These are phyloP conservation scores for Penicillium maclennaniae DNA, from an alignment of 495 filamentous ascomycete species.

Conservation along the genomic window DNA sequence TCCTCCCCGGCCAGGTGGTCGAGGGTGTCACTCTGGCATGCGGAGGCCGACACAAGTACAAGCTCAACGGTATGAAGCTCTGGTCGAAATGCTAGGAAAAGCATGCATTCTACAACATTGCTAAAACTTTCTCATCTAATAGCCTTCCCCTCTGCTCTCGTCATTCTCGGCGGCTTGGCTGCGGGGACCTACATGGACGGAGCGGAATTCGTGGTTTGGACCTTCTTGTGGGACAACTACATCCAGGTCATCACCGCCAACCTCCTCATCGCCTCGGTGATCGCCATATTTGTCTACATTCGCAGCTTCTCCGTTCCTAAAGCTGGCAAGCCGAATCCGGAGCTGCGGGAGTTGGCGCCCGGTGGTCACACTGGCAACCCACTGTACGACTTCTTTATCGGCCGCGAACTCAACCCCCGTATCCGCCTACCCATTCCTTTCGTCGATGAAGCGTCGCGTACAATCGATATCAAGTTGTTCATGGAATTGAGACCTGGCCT, in stretches of 20 bases:
- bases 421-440: conserved; percentile 73
- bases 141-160: conserved; percentile 76
- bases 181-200: conserved; percentile 74
- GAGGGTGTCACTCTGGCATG: conserved; percentile 66
- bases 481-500: conserved; percentile 89
- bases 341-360: conserved; percentile 71
- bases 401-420: conserved; percentile 92
- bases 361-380: conserved; percentile 81
- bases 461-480: conserved; percentile 86
- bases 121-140: conserved; percentile 12
- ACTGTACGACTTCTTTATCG: conserved; percentile 96
- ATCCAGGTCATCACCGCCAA: conserved; percentile 79
- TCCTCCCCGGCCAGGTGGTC: conserved; percentile 71
- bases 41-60: conserved; percentile 78
- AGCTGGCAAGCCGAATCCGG: conserved; percentile 55
- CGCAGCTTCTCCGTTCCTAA: conserved; percentile 73
- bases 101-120: not conserved
- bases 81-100: not conserved
- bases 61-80: conserved; percentile 69
- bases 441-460: conserved; percentile 42
- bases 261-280: conserved; percentile 62
- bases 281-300: conserved; percentile 75
- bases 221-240: conserved; percentile 89
- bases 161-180: conserved; percentile 62
- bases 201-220: conserved; percentile 81